Evolutionary conservation across 2,329 filamentous ascomycete species (phyloP).

Genomic region (Pezicula radicicola): DNA sequence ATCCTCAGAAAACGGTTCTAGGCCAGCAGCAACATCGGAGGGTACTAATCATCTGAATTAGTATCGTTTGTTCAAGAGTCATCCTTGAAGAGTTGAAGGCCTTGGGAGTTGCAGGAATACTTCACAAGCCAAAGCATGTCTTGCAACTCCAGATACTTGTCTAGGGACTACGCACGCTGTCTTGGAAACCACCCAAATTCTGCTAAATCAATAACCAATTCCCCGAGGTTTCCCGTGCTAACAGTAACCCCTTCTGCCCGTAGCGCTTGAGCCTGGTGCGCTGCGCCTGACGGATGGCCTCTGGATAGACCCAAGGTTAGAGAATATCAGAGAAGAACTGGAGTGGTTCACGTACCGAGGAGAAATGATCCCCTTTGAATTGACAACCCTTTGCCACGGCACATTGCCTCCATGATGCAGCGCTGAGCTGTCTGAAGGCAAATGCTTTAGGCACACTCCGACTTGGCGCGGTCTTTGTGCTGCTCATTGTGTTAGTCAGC

Average conservation of each 20-base stretch:
- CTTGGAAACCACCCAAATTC: conserved; percentile 40
- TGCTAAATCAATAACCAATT: conserved; percentile 30
- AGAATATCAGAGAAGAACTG: not conserved
- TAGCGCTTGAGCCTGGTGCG: conserved; percentile 31
- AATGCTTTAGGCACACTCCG: conserved; percentile 84
- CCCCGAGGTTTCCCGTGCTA: conserved; percentile 27
- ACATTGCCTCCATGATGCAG: conserved; percentile 75
- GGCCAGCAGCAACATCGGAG: not conserved
- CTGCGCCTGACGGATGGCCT: conserved; percentile 28
- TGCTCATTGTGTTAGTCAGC: conserved; percentile 25
- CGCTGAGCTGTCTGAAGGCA: conserved; percentile 51
- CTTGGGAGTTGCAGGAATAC: no score
- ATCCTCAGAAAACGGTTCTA: not conserved
- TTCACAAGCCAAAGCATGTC: no score
- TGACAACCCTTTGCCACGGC: conserved; percentile 93
- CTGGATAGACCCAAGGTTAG: conserved; percentile 12
- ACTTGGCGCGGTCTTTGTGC: conserved; percentile 79
- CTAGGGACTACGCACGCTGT: conserved; percentile 12
- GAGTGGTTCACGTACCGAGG: conserved; percentile 57
- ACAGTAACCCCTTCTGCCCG: conserved; percentile 33
- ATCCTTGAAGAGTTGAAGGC: conserved; percentile 1
- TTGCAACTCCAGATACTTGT: not conserved
- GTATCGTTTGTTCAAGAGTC: conserved; percentile 25
- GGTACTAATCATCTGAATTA: not conserved
- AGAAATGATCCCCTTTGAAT: conserved; percentile 81